Evolutionary conservation across 2,329 filamentous ascomycete genomes (phyloP), one percentile per base, ranked within the genome.

Genomic region (Penicillium sp.): DNA sequence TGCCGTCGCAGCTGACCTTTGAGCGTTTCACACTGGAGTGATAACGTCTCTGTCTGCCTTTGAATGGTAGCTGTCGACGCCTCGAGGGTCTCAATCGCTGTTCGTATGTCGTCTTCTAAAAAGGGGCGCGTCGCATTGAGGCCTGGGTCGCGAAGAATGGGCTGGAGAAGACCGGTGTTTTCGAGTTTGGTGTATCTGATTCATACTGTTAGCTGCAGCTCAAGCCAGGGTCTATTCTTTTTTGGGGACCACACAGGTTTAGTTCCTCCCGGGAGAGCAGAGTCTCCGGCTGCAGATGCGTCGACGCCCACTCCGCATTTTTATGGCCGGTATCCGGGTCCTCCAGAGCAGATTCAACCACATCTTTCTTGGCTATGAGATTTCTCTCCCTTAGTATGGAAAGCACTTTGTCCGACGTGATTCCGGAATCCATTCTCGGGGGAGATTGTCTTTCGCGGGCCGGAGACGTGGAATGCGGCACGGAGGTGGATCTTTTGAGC

Each of bases 221-320:
- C 41, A 28, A 44, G 5, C 36, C 8, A 43, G 7, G 25, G 8
- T 43, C 20, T 16, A 22, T 55, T 22, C 39, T 24, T 20, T 20
- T 36, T 25, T 31, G 25, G 24, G 18, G 39, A 9, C 50, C 63
- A 33, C 66, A 74, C 73, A 74, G 43, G 43, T 54, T 56, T 22
- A 71, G 56, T 58, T 75, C 73, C 46, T 75, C 72, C 46, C 65
- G 65, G 6, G 72, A 73, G 46, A 75, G 61, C 31, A 74, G 60
- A 5, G 69, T 73, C 44, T 70, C 65, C 7, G 59, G 47, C 27
- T 46, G 48, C 42, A 74, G 55, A 56, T 74, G 62, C 31, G 63
- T 63, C 8, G 56, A 51, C 25, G 66, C 63, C 71, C 71, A 74
- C 55, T 67, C 55, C 33, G 53, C 54, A 53, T 64, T 66, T 11